Evolutionary conservation across 352 stramenopile species (phyloP), one percentile per base, ranked within the genome.

Genomic region (Globisporangium megalacanthum): DNA sequence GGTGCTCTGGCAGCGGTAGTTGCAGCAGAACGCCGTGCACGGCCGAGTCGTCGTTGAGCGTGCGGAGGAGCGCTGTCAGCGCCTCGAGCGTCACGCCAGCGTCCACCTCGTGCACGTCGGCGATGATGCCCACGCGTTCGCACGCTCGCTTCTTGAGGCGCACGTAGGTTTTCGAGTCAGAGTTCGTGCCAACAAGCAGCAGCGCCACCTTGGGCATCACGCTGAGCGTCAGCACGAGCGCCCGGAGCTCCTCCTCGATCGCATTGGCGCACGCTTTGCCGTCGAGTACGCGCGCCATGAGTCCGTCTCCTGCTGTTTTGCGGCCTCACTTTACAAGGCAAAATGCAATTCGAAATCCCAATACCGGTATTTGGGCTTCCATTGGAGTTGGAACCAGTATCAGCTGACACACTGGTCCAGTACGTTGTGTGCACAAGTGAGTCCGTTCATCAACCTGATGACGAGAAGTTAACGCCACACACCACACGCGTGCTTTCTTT

Each of bases 121-220:
- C 86, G 0, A 61, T 59, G 69, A 99, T 97, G 44, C 96, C 96
- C 22, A 97, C 84, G 58, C 98, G 93, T 20, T 70, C 88, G 70
- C 92, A 98, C 15, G 97, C 97, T 67, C 98, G 98, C 71, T 99
- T 98, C 73, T 99, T 99, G 47, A 96, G 97, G 14, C 94, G 83
- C 33, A 98, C 94, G 64, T 98, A 99, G n/a, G 90, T 96, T 17
- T 75, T 70, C 22, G 88, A 97, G 65, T 98, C 95, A 41, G 69
- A 73, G 33, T 92, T 73, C 47, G 78, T 67, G 47, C 94, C 94
- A 6, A 99, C 89, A 35, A 99, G 75, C 52, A 98, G 85, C 8
- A 98, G 79, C 49, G 90, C 94, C n/a, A 99, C 70, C 7, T 95
- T 94, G 11, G 96, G 96, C 25, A 22, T 46, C 15, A 82, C 56